Percentiles rank a stretch among this genome's conserved stretches.
These are phyloP conservation scores for Batkoa obscura DNA, from an alignment of 371 early-diverging fungal species.

Conservation along the genomic window DNA sequence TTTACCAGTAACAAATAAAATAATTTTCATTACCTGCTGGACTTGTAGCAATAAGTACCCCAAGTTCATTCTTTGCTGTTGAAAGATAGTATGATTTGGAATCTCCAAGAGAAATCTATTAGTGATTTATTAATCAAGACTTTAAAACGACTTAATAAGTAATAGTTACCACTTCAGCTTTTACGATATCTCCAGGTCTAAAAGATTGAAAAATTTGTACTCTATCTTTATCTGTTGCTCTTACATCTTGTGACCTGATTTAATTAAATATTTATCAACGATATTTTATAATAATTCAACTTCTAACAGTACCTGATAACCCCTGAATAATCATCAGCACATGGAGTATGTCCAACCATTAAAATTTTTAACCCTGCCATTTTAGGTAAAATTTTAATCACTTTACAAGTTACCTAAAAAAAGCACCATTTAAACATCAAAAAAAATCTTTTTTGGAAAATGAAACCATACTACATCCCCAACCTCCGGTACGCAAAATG, in stretches of 20 bases:
- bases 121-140: background rate
- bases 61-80: constrained; percentile 82
- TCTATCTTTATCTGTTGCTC: constrained; percentile 85
- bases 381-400: constrained; percentile 66
- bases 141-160: background rate
- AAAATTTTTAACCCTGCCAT: constrained; percentile 73
- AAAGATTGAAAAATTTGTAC: constrained; percentile 79
- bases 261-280: background rate
- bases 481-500: constrained; percentile 65
- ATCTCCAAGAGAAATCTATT: constrained; percentile 73
- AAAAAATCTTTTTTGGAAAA: constrained; percentile 33
- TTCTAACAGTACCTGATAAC: constrained; percentile 40
- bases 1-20: background rate
- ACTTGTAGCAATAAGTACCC: constrained; percentile 85
- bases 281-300: background rate
- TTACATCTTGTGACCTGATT: constrained; percentile 62
- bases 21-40: constrained; percentile 26
- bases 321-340: constrained; percentile 83
- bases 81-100: constrained; percentile 74
- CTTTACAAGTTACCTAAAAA: constrained; percentile 47
- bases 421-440: background rate
- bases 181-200: constrained; percentile 86
- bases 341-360: constrained; percentile 68
- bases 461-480: too few species aligned
- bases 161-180: constrained; percentile 45